phyloP scores from a whole-genome alignment of 306 rosid genomes.

The Alnus glutinosa region DNA sequence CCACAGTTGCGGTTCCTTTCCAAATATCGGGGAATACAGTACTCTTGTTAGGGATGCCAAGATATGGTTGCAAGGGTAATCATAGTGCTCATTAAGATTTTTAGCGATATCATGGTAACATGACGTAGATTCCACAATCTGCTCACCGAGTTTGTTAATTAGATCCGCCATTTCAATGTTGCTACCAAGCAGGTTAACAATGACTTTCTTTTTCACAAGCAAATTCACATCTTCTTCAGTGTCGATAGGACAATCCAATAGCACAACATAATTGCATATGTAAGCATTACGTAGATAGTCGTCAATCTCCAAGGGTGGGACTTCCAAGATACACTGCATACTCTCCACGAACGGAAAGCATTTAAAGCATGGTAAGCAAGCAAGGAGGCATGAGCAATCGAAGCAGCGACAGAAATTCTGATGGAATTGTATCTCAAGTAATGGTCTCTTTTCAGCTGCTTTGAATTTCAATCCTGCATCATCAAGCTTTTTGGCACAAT shows the following conservation, averaged over 20 bases:
- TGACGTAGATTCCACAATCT: constrained; percentile 12
- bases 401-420: background rate
- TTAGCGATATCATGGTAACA: background rate
- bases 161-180: constrained; percentile 9
- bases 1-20: too few species aligned
- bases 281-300: background rate
- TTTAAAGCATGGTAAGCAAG: background rate
- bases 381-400: background rate
- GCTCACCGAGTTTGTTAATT: constrained; percentile 9
- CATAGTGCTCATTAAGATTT: constrained; percentile 2
- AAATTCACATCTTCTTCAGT: constrained; percentile 24
- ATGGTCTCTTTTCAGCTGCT: background rate
- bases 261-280: constrained; percentile 26
- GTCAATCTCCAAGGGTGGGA: background rate
- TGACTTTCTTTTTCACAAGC: constrained; percentile 18
- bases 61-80: background rate
- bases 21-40: too few species aligned
- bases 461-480: constrained; percentile 11
- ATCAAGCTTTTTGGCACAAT: constrained; percentile 1
- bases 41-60: constrained; percentile 25
- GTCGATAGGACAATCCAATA: constrained; percentile 27
- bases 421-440: background rate
- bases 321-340: background rate
- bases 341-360: too few species aligned
- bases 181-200: constrained; percentile 28